Conservation (phyloP, 83 land plant genomes). For the Thuja plicata region DNA sequence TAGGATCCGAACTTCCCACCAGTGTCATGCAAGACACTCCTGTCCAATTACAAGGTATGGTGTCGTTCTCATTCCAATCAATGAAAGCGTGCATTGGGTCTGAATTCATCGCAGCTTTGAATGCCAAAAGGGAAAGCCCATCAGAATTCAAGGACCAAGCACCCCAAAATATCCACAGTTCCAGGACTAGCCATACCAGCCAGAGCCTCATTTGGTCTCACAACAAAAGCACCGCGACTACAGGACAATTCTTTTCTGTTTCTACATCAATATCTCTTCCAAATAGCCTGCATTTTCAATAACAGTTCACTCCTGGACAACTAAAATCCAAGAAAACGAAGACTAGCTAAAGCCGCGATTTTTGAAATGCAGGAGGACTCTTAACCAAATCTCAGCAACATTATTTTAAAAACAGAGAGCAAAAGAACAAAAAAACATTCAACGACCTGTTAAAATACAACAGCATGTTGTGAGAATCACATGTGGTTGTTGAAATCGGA, state of each 20-base stretch:
- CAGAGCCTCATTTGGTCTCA: background rate
- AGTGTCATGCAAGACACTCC: conserved; percentile 62
- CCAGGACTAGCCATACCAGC: background rate
- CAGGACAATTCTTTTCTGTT: background rate
- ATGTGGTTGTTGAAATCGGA: background rate
- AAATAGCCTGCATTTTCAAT: background rate
- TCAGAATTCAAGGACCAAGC: conserved; percentile 30
- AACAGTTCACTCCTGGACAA: background rate
- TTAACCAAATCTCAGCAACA: background rate
- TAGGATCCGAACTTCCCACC: conserved; percentile 34
- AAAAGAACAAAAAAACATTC: background rate
- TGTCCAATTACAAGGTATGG: conserved; percentile 65
- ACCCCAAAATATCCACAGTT: background rate
- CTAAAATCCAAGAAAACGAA: background rate
- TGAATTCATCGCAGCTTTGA: conserved; percentile 43
- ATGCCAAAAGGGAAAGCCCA: conserved; percentile 65
- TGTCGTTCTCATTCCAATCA: conserved; percentile 56
- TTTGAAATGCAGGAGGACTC: background rate
- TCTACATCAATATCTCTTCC: background rate
- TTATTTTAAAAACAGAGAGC: background rate
- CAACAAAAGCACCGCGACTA: background rate
- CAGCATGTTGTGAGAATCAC: background rate
- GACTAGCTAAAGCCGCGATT: background rate
- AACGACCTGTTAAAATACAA: background rate
- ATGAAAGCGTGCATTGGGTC: conserved; percentile 43